Percentiles rank a stretch among this genome's conserved stretches.
Conservation (phyloP, 768 basidiomycete genomes). For the Clitopilus passeckerianus region DNA sequence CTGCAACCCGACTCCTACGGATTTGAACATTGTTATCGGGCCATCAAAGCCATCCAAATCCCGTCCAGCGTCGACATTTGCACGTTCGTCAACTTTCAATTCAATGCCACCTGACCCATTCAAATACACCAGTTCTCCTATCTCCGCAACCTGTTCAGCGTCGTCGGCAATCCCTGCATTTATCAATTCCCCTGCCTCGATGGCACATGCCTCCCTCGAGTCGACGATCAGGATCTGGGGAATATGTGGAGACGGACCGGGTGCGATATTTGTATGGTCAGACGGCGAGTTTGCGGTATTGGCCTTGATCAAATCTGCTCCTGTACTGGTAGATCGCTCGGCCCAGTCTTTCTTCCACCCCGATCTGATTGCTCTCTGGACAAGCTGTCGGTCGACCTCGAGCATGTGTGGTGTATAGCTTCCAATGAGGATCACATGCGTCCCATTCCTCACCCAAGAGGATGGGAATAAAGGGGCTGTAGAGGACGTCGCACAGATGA, state of each 20-base stretch:
- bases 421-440: constrained; percentile 75
- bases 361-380: constrained; percentile 39
- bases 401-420: constrained; percentile 81
- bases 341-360: neutral
- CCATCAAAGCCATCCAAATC: constrained; percentile 18
- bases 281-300: neutral
- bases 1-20: constrained; percentile 83
- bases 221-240: constrained; percentile 60
- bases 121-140: constrained; percentile 55
- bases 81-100: neutral
- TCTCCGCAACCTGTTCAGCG: constrained; percentile 45
- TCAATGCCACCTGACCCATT: constrained; percentile 7
- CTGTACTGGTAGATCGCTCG: neutral
- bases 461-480: constrained; percentile 66
- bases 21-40: constrained; percentile 79
- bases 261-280: neutral
- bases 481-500: constrained; percentile 78
- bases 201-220: constrained; percentile 60
- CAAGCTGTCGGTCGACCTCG: constrained; percentile 60
- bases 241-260: neutral
- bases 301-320: too few species aligned
- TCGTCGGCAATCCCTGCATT: constrained; percentile 32
- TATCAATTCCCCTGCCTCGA: constrained; percentile 83
- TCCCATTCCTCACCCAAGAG: constrained; percentile 51
- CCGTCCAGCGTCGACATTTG: neutral